Evolutionary conservation across 2,329 filamentous ascomycete genomes (phyloP).

Genomic region (Colletotrichum aenigma): DNA sequence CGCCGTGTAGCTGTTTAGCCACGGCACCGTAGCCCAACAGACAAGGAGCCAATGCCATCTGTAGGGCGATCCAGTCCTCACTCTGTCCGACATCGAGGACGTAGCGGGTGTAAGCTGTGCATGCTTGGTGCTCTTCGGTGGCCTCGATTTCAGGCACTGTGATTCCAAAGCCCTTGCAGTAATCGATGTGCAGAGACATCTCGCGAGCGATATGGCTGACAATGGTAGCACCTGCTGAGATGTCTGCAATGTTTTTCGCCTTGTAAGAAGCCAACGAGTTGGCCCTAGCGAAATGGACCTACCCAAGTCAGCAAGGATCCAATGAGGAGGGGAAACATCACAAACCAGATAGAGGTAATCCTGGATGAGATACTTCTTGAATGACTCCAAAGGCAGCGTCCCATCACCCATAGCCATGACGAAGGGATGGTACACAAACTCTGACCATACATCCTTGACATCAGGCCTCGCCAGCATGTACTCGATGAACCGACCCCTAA

Average conservation of each 20-base stretch:
- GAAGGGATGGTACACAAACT: conserved; percentile 83
- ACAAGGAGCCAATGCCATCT: conserved; percentile 85
- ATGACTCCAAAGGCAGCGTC: conserved; percentile 74
- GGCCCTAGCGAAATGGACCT: conserved; percentile 87
- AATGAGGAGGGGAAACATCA: neutral
- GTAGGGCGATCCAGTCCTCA: conserved; percentile 86
- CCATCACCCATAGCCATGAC: conserved; percentile 78
- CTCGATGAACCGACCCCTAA: conserved; percentile 75
- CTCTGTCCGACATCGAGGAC: conserved; percentile 88
- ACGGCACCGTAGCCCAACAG: conserved; percentile 88
- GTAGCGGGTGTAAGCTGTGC: conserved; percentile 82
- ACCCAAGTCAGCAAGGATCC: neutral
- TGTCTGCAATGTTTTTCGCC: conserved; percentile 73
- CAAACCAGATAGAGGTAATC: conserved; percentile 87
- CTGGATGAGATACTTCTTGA: conserved; percentile 89
- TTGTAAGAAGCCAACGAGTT: conserved; percentile 89
- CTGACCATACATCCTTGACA: conserved; percentile 75
- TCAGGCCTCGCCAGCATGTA: conserved; percentile 79
- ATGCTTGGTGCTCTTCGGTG: conserved; percentile 79
- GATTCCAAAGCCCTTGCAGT: conserved; percentile 83
- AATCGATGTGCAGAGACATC: conserved; percentile 80
- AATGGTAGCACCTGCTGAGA: conserved; percentile 71
- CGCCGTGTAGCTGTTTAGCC: conserved; percentile 70
- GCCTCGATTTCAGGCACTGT: conserved; percentile 73
- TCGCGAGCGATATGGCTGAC: conserved; percentile 80